These are phyloP conservation scores for Sordaria brevicollis DNA, from an alignment of 495 filamentous ascomycete genomes.

Conservation along the genomic window DNA sequence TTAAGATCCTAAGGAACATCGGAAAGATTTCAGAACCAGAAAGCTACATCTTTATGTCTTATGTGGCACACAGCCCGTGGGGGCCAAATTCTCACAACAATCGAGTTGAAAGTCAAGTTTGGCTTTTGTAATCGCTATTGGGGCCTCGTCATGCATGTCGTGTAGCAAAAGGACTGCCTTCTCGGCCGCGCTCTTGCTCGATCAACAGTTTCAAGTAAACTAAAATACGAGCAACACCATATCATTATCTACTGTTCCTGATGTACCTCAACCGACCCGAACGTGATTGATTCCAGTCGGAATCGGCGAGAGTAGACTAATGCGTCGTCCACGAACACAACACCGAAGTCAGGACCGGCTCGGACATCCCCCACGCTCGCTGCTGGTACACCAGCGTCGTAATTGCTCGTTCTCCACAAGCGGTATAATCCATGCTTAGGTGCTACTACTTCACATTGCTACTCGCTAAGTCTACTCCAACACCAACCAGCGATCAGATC, in stretches of 20 bases:
- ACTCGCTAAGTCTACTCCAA: too few species aligned
- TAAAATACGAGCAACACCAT: too few species aligned
- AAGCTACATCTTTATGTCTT: too few species aligned
- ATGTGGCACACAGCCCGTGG: neutral
- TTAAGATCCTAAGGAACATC: too few species aligned
- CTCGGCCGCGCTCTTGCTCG: neutral
- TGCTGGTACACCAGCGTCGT: too few species aligned
- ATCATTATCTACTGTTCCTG: too few species aligned
- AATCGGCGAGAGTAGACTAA: too few species aligned
- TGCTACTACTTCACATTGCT: neutral
- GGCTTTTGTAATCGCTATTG: neutral
- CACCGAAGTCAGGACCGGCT: neutral
- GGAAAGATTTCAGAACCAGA: too few species aligned
- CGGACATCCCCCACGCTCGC: neutral
- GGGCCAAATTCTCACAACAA: neutral
- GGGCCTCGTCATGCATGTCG: too few species aligned
- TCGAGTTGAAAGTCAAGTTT: neutral
- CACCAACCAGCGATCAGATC: neutral
- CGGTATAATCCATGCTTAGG: neutral
- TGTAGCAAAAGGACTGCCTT: neutral
- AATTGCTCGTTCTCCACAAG: neutral
- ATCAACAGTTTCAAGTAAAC: neutral
- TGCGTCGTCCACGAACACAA: neutral
- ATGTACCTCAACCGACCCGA: too few species aligned
- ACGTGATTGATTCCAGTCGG: too few species aligned